Percentiles rank a stretch among this genome's conserved stretches.
These are phyloP conservation scores for Trichothecium roseum DNA, from an alignment of 2,329 filamentous ascomycete genomes.

Conservation along the genomic window DNA sequence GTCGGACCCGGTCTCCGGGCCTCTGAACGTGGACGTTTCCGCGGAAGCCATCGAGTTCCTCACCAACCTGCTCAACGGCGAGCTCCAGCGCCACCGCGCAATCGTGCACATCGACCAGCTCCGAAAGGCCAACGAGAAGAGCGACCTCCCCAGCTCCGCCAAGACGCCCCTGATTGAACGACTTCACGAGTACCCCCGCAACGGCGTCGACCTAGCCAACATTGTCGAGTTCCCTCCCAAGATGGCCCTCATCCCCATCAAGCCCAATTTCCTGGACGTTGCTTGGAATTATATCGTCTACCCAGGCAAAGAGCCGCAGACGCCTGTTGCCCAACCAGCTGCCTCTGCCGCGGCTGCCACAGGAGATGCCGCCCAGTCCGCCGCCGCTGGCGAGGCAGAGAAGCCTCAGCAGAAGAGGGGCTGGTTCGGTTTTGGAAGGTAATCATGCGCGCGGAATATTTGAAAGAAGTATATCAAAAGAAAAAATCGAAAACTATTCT, in stretches of 20 bases:
- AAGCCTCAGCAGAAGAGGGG: constrained; percentile 48
- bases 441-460: too few species aligned
- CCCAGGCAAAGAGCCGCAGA: constrained; percentile 45
- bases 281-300: constrained; percentile 98
- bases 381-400: constrained; percentile 16
- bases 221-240: constrained; percentile 82
- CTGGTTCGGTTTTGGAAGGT: constrained; percentile 67
- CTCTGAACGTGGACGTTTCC: constrained; percentile 61
- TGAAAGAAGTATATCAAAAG: too few species aligned
- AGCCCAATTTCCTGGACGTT: constrained; percentile 91
- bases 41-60: constrained; percentile 48
- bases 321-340: constrained; percentile 8
- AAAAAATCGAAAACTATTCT: too few species aligned
- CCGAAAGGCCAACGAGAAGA: constrained; percentile 35
- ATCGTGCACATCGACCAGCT: constrained; percentile 73
- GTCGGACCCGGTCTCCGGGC: constrained; percentile 19
- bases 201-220: constrained; percentile 63
- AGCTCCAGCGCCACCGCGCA: constrained; percentile 73
- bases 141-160: constrained; percentile 16
- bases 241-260: constrained; percentile 74
- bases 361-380: constrained; percentile 14
- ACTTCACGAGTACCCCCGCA: constrained; percentile 63
- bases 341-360: constrained; percentile 12
- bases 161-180: constrained; percentile 57
- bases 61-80: constrained; percentile 50